These are phyloP conservation scores for Metroxylon sagu DNA, from an alignment of 176 grass and related monocot genomes.

Conservation along the genomic window DNA sequence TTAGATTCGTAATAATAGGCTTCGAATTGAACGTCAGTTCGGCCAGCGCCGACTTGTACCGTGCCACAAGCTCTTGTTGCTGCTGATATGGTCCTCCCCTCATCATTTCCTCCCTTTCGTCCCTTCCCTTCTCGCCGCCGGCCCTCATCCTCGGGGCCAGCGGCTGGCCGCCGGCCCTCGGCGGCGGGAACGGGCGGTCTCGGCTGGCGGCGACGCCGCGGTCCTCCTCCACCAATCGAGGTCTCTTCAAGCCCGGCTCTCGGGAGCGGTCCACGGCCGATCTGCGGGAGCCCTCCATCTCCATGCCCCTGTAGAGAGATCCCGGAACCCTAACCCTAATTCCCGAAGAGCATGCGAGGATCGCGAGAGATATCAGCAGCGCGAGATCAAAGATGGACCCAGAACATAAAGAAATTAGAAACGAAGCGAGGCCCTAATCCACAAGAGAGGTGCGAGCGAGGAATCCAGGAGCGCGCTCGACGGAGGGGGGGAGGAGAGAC, in stretches of 20 bases:
- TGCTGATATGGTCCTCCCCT: slow-evolving; percentile 19
- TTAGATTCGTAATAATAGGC: slow-evolving; percentile 97
- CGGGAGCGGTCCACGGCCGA: slow-evolving; percentile 32
- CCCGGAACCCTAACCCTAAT: no score
- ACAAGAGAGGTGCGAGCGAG: no score
- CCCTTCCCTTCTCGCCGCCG: slow-evolving; percentile 3
- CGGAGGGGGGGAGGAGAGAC: no score
- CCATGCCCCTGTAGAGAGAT: slow-evolving; percentile 23
- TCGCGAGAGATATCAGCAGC: no score
- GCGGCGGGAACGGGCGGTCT: slow-evolving; percentile 7
- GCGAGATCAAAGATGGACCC: no score
- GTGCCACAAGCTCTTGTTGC: slow-evolving; percentile 65
- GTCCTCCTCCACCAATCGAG: slow-evolving; percentile 31
- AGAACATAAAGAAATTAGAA: no score
- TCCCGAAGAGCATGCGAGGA: no score
- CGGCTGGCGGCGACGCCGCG: slow-evolving; percentile 1
- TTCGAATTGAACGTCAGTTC: slow-evolving; percentile 99
- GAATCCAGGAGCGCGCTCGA: no score
- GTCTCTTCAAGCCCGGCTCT: slow-evolving; percentile 62
- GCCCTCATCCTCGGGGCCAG: not conserved
- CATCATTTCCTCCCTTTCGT: slow-evolving; percentile 4
- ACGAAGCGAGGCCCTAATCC: no score
- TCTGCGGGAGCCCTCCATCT: slow-evolving; percentile 43
- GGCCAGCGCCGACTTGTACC: slow-evolving; percentile 88
- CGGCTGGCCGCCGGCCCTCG: slow-evolving; percentile 2